A percentile compares a stretch with the other conserved stretches of the same genome.
Evolutionary conservation across 805 yeast genomes (phyloP).

Genomic region (Yarrowia deformans): DNA sequence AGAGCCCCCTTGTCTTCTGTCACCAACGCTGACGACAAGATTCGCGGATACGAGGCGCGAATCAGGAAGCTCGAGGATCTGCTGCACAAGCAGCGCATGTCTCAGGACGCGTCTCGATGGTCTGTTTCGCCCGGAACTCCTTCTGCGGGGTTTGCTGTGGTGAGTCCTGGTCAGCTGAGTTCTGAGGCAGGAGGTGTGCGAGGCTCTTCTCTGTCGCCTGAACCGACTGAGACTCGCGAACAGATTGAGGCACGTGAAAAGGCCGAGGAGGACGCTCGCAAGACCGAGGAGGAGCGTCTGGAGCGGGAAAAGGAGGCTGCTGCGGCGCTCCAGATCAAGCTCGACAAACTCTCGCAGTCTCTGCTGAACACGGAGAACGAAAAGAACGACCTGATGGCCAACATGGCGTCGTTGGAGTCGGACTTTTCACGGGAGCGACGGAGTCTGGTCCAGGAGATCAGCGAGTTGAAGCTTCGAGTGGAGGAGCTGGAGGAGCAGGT

Average conservation of each 20-base stretch:
- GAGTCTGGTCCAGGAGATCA: constrained; percentile 59
- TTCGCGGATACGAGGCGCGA: constrained; percentile 71
- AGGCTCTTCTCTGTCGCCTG: not conserved
- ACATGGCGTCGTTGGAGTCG: constrained; percentile 68
- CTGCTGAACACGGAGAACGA: constrained; percentile 49
- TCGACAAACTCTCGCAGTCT: not conserved
- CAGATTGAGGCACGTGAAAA: constrained; percentile 9
- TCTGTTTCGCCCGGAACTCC: constrained; percentile 18
- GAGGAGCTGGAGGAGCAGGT: constrained; percentile 60
- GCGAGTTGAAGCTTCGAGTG: constrained; percentile 54
- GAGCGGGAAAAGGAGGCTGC: constrained; percentile 13
- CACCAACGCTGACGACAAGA: constrained; percentile 50
- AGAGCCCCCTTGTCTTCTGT: constrained; percentile 36
- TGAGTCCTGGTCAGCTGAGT: not conserved
- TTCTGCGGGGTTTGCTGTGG: constrained; percentile 1
- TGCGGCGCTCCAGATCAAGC: not conserved
- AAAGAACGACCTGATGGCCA: constrained; percentile 71
- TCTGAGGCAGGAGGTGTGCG: not conserved
- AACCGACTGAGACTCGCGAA: not conserved
- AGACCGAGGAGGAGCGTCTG: not conserved
- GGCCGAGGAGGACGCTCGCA: not conserved
- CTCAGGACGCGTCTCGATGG: constrained; percentile 22
- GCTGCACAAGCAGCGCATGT: constrained; percentile 70
- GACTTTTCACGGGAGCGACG: constrained; percentile 65
- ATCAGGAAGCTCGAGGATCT: constrained; percentile 79